A percentile compares a stretch with the other conserved stretches of the same genome.
These are phyloP conservation scores for Naganishia sp. DNA, from an alignment of 1,284 basidiomycete species.

Conservation along the genomic window DNA sequence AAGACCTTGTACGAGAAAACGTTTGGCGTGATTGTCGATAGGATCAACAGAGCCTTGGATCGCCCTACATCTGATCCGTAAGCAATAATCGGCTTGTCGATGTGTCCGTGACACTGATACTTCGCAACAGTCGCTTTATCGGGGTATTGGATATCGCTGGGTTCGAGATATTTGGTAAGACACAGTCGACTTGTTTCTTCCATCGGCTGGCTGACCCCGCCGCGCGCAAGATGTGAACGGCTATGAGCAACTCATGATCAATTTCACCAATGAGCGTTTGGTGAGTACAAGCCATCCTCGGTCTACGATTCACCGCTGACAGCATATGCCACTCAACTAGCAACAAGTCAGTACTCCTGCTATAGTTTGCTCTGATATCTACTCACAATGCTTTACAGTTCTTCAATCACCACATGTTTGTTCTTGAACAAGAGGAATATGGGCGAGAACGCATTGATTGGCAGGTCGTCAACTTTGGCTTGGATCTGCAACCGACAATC, in stretches of 20 bases:
- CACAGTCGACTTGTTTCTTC: neutral
- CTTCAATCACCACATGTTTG: constrained; percentile 99
- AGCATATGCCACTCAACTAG: constrained; percentile 4
- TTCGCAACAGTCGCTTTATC: constrained; percentile 71
- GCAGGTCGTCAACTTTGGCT: constrained; percentile 98
- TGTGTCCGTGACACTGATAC: neutral
- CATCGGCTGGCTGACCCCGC: neutral
- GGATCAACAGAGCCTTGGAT: constrained; percentile 92
- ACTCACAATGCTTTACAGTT: constrained; percentile 56
- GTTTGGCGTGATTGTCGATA: constrained; percentile 89
- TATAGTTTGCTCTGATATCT: neutral
- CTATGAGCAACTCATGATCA: constrained; percentile 98
- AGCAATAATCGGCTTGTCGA: constrained; percentile 28
- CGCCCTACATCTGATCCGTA: constrained; percentile 82
- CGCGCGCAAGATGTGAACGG: constrained; percentile 61
- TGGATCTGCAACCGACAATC: constrained; percentile 97
- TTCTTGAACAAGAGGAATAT: constrained; percentile 98
- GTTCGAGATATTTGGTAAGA: constrained; percentile 77
- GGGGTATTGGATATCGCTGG: constrained; percentile 99
- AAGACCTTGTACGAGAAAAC: constrained; percentile 98
- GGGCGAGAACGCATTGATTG: constrained; percentile 94
- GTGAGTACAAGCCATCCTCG: constrained; percentile 29
- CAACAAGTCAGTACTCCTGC: constrained; percentile 35
- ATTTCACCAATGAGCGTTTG: constrained; percentile 97
- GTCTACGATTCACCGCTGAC: neutral